A percentile compares a stretch with the other conserved stretches of the same genome.
phyloP scores from a whole-genome alignment of 371 early-diverging fungal species.

The Mucor irregularis region DNA sequence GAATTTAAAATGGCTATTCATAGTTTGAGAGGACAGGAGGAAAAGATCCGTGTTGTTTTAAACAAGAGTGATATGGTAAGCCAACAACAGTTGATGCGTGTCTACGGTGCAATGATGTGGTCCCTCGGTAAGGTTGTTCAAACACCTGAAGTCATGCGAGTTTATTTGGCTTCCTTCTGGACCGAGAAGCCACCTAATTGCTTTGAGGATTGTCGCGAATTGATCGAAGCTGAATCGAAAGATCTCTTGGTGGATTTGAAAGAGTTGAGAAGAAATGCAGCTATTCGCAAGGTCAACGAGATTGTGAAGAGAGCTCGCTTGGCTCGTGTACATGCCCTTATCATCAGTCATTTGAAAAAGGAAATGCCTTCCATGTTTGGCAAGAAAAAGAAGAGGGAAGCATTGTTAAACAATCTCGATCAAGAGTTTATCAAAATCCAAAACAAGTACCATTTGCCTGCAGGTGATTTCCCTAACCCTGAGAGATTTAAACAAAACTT shows the following conservation, averaged over 20 bases:
- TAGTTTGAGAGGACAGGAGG: slow-evolving; percentile 80
- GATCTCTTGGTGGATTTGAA: slow-evolving; percentile 78
- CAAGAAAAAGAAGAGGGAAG: slow-evolving; percentile 69
- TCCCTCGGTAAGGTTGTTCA: slow-evolving; percentile 87
- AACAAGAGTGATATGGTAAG: slow-evolving; percentile 89
- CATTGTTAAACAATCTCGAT: slow-evolving; percentile 61
- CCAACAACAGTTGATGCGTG: slow-evolving; percentile 88
- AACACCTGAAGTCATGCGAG: slow-evolving; percentile 89
- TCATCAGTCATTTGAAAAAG: slow-evolving; percentile 79
- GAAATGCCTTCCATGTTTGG: slow-evolving; percentile 89
- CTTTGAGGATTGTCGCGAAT: slow-evolving; percentile 70
- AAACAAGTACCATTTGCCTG: slow-evolving; percentile 56
- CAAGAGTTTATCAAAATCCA: slow-evolving; percentile 71
- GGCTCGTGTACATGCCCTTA: slow-evolving; percentile 83
- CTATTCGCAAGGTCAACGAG: slow-evolving; percentile 89
- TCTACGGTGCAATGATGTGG: slow-evolving; percentile 95
- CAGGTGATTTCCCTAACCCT: slow-evolving; percentile 69
- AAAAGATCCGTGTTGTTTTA: slow-evolving; percentile 82
- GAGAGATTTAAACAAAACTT: slow-evolving; percentile 57
- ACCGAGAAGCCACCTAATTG: slow-evolving; percentile 69
- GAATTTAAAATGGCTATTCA: slow-evolving; percentile 86
- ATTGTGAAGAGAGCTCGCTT: slow-evolving; percentile 87
- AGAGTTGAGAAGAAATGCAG: slow-evolving; percentile 78
- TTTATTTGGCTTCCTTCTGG: slow-evolving; percentile 87
- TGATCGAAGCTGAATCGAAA: slow-evolving; percentile 75